Conservation (phyloP, 1,284 basidiomycete genomes). For the Phenoliferia sp. region DNA sequence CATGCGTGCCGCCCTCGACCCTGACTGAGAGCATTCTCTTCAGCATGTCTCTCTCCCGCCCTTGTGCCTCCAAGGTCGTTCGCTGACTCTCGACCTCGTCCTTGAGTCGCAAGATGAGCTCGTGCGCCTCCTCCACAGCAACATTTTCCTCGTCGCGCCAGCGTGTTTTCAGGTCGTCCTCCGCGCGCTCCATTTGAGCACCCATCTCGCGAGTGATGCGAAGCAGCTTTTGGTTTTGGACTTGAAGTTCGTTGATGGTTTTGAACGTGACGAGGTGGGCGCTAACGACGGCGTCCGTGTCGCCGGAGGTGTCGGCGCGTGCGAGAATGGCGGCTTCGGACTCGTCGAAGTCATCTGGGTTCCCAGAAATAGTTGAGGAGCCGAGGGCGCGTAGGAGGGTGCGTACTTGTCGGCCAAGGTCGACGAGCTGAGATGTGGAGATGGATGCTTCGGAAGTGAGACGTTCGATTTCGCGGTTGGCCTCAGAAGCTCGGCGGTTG, state of each 20-base stretch:
- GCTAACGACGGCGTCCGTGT: constrained; percentile 69
- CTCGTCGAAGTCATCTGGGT: constrained; percentile 43
- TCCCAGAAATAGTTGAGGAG: constrained; percentile 73
- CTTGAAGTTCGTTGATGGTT: constrained; percentile 71
- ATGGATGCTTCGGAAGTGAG: constrained; percentile 44
- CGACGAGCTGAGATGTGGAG: constrained; percentile 67
- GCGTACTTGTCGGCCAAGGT: constrained; percentile 82
- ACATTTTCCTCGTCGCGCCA: constrained; percentile 53
- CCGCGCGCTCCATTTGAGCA: constrained; percentile 42
- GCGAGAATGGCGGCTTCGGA: constrained; percentile 41
- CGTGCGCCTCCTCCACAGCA: constrained; percentile 79
- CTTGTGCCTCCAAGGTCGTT: constrained; percentile 66
- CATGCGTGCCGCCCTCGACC: constrained; percentile 25
- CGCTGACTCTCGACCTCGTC: constrained; percentile 68
- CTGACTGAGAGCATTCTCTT: constrained; percentile 58
- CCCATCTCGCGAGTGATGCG: constrained; percentile 66
- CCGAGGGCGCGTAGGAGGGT: constrained; percentile 71
- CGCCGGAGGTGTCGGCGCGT: constrained; percentile 53
- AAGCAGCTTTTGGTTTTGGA: constrained; percentile 84
- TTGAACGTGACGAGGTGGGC: constrained; percentile 85
- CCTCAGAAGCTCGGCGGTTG: constrained; percentile 24
- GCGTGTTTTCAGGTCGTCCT: constrained; percentile 33
- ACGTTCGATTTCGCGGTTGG: constrained; percentile 32
- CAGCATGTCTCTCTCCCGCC: constrained; percentile 83
- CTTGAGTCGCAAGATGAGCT: constrained; percentile 73